Percentiles rank a stretch among this genome's conserved stretches.
Evolutionary conservation across 495 filamentous ascomycete species (phyloP).

Genomic region (Rhypophila decipiens): DNA sequence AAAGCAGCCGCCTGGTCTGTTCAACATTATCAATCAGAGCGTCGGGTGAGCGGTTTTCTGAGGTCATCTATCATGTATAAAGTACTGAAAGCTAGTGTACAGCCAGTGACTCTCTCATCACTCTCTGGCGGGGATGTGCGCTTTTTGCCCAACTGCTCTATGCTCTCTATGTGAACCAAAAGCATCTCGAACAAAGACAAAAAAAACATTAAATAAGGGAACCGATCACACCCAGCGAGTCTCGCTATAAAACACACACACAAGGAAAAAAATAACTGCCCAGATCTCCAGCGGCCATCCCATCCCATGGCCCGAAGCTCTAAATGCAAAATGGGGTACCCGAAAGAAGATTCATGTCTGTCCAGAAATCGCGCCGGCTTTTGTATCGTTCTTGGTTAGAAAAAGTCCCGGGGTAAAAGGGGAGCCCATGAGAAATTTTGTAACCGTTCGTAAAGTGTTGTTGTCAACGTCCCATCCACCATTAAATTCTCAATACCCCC

Average conservation of each 20-base stretch:
- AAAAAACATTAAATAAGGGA: slow-evolving; percentile 14
- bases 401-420: not conserved
- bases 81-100: slow-evolving; percentile 18
- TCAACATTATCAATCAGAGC: too few species aligned
- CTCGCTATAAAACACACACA: slow-evolving; percentile 9
- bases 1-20: too few species aligned
- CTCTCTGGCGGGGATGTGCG: slow-evolving; percentile 15
- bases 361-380: not conserved
- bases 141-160: slow-evolving; percentile 21
- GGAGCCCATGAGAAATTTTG: not conserved
- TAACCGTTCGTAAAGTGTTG: not conserved
- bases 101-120: slow-evolving; percentile 7
- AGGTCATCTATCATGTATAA: slow-evolving; percentile 12
- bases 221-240: slow-evolving; percentile 15
- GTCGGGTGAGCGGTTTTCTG: too few species aligned
- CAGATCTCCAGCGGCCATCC: slow-evolving; percentile 3
- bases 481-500: slow-evolving; percentile 1
- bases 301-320: not conserved
- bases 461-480: not conserved
- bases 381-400: not conserved
- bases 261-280: slow-evolving; percentile 2
- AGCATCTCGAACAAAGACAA: slow-evolving; percentile 17
- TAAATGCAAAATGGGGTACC: not conserved
- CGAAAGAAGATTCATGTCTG: not conserved
- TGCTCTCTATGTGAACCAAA: slow-evolving; percentile 18